A percentile compares a stretch with the other conserved stretches of the same genome.
Evolutionary conservation across 2,329 filamentous ascomycete species (phyloP).

Genomic region (Clonostachys byssicola): DNA sequence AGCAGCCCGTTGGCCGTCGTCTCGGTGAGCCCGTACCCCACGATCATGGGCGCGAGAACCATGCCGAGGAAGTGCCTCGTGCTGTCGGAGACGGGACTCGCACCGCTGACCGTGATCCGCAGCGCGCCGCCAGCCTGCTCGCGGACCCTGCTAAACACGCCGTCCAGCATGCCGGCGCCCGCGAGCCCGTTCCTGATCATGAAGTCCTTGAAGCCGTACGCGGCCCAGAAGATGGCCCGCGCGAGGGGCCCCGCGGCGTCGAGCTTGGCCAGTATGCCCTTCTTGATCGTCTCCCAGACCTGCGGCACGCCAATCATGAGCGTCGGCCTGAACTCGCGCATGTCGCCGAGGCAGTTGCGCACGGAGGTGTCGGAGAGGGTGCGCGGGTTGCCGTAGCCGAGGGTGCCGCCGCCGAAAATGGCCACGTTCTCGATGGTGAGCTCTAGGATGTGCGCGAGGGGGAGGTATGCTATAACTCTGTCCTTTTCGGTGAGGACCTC

Average conservation of each 20-base stretch:
- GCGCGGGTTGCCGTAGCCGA: slow-evolving; percentile 92
- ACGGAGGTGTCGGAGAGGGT: slow-evolving; percentile 84
- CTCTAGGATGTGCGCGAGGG: slow-evolving; percentile 93
- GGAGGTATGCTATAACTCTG: slow-evolving; percentile 82
- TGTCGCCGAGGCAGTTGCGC: slow-evolving; percentile 88
- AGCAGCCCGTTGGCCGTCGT: slow-evolving; percentile 81
- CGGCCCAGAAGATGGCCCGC: slow-evolving; percentile 73
- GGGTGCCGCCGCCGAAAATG: slow-evolving; percentile 82
- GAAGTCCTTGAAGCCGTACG: slow-evolving; percentile 54
- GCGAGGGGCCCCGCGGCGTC: slow-evolving; percentile 66
- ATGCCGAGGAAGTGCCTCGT: slow-evolving; percentile 90
- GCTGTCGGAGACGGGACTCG: slow-evolving; percentile 81
- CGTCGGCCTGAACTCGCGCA: slow-evolving; percentile 85
- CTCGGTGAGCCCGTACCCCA: slow-evolving; percentile 91
- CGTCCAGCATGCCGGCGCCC: slow-evolving; percentile 68
- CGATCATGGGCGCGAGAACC: slow-evolving; percentile 90
- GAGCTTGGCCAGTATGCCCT: slow-evolving; percentile 82
- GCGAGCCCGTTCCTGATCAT: slow-evolving; percentile 57
- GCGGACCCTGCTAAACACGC: slow-evolving; percentile 88
- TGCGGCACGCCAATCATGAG: slow-evolving; percentile 92
- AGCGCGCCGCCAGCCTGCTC: slow-evolving; percentile 84
- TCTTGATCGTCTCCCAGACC: slow-evolving; percentile 96
- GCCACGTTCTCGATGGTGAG: slow-evolving; percentile 92
- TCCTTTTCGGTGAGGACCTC: slow-evolving; percentile 75
- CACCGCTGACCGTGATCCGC: slow-evolving; percentile 90